Conservation (phyloP, 73 alveolate genomes). For the Paramecium pentaurelia region DNA sequence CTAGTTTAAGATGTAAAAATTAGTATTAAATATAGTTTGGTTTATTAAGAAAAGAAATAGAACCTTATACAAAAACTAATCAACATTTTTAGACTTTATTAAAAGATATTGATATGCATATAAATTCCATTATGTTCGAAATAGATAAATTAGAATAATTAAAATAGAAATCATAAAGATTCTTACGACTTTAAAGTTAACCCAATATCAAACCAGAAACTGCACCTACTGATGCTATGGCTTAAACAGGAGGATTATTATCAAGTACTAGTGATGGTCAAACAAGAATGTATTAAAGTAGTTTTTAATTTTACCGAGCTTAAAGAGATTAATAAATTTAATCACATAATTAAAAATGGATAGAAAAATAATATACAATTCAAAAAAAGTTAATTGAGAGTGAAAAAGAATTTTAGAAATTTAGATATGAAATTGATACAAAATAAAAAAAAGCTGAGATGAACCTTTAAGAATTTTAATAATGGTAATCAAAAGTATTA, state of each 20-base stretch:
- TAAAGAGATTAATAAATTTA: neutral
- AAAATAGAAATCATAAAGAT: neutral
- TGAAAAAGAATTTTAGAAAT: neutral
- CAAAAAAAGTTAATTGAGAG: neutral
- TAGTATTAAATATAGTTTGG: neutral
- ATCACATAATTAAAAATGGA: conserved; percentile 20
- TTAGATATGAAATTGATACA: neutral
- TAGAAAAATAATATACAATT: neutral
- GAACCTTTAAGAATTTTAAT: neutral
- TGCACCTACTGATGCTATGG: neutral
- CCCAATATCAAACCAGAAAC: conserved; percentile 18
- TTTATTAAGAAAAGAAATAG: neutral
- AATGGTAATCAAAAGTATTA: neutral
- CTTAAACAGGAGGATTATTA: neutral
- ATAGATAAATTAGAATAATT: conserved; percentile 28
- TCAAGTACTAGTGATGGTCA: neutral
- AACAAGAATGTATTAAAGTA: neutral
- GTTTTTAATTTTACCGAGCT: conserved; percentile 17
- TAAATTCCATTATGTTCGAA: conserved; percentile 9
- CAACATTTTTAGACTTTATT: neutral
- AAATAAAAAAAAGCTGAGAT: neutral
- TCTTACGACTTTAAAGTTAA: neutral
- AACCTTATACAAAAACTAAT: neutral
- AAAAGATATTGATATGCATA: conserved; percentile 19
- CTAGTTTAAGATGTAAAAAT: neutral